Conservation (phyloP, 1,284 basidiomycete species). For the Amylostereum areolatum region DNA sequence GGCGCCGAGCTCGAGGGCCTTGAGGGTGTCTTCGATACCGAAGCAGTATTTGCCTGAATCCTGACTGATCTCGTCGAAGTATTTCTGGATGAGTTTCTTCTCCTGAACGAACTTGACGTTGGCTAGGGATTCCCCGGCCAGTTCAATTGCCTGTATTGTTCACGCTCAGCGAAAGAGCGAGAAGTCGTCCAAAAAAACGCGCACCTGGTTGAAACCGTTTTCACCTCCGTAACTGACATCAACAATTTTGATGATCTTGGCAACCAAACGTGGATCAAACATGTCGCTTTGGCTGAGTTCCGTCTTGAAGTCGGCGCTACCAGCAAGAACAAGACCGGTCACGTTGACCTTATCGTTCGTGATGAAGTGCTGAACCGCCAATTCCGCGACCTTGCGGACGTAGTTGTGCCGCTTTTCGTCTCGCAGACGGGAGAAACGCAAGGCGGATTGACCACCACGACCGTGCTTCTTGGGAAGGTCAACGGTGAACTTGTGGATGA, state of each 20-base stretch:
- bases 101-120: slow-evolving; percentile 99
- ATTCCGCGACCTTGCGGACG: slow-evolving; percentile 97
- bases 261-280: slow-evolving; percentile 85
- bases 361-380: slow-evolving; percentile 97
- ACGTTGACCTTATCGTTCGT: slow-evolving; percentile 99
- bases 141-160: slow-evolving; percentile 80
- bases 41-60: slow-evolving; percentile 99
- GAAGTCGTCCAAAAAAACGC: slow-evolving; percentile 8
- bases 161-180: neutral
- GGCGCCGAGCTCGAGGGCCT: slow-evolving; percentile 93
- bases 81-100: slow-evolving; percentile 95
- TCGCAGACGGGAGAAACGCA: slow-evolving; percentile 99
- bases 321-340: slow-evolving; percentile 93
- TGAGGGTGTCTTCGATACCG: slow-evolving; percentile 95
- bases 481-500: slow-evolving; percentile 98
- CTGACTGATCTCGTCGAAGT: slow-evolving; percentile 99
- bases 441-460: slow-evolving; percentile 98
- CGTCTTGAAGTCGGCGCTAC: slow-evolving; percentile 98
- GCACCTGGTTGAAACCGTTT: slow-evolving; percentile 96
- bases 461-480: slow-evolving; percentile 99
- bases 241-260: slow-evolving; percentile 95
- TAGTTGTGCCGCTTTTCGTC: slow-evolving; percentile 99
- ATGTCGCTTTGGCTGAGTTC: slow-evolving; percentile 95
- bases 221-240: slow-evolving; percentile 99
- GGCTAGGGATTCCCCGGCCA: slow-evolving; percentile 90